Evolutionary conservation across 2,329 filamentous ascomycete species (phyloP).

Genomic region (Ophiostoma quercus): DNA sequence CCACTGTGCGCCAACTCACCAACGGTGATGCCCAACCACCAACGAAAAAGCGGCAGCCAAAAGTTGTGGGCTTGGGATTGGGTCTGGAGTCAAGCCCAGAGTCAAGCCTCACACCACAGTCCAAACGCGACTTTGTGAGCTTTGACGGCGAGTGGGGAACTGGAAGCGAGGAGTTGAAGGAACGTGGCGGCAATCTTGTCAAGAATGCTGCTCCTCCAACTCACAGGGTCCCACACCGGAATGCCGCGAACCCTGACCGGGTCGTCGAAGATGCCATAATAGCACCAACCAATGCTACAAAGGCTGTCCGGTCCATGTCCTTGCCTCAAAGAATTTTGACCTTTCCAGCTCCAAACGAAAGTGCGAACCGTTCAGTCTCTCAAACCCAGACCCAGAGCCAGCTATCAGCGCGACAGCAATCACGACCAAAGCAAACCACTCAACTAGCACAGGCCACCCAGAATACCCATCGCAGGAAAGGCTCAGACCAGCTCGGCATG

Average conservation of each 20-base stretch:
- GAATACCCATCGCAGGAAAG: background rate
- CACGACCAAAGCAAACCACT: slow-evolving; percentile 31
- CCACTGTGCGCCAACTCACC: slow-evolving; percentile 38
- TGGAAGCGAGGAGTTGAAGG: slow-evolving; percentile 42
- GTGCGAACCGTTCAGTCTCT: slow-evolving; percentile 30
- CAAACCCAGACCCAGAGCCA: slow-evolving; percentile 22
- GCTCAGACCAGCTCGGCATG: slow-evolving; percentile 15
- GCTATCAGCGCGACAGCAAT: slow-evolving; percentile 28
- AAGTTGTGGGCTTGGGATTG: slow-evolving; percentile 41
- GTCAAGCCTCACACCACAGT: slow-evolving; percentile 40
- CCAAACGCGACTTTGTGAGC: slow-evolving; percentile 46
- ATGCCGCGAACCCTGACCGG: slow-evolving; percentile 28
- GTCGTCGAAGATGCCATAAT: slow-evolving; percentile 46
- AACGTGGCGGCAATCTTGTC: slow-evolving; percentile 51
- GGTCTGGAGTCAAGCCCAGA: slow-evolving; percentile 41
- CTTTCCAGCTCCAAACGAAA: slow-evolving; percentile 37
- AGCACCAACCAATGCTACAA: slow-evolving; percentile 49
- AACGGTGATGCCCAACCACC: slow-evolving; percentile 31
- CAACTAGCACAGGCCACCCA: background rate
- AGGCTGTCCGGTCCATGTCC: slow-evolving; percentile 45
- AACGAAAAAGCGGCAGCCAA: slow-evolving; percentile 32
- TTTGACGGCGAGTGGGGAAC: slow-evolving; percentile 58
- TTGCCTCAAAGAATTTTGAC: slow-evolving; percentile 41
- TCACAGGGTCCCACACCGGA: slow-evolving; percentile 34
- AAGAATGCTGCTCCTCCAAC: slow-evolving; percentile 52